Evolutionary conservation across 306 rosid species (phyloP).

Genomic region (Ochetophila trinervis): DNA sequence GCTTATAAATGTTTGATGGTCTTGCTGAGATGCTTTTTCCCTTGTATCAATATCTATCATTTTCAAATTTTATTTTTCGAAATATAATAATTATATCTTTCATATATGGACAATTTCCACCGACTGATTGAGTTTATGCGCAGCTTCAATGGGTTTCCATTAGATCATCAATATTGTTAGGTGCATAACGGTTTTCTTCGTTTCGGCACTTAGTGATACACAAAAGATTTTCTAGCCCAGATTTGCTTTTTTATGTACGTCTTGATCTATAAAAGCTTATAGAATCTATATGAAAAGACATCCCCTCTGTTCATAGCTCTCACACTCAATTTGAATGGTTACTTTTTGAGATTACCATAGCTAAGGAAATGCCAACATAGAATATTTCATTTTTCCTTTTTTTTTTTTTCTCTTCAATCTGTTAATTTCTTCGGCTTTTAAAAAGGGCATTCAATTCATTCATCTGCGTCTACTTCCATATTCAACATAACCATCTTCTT

Average conservation of each 20-base stretch:
- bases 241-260: background rate
- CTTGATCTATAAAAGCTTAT: background rate
- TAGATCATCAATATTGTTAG: background rate
- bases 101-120: too few species aligned
- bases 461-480: slow-evolving; percentile 6
- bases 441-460: slow-evolving; percentile 28
- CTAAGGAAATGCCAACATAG: slow-evolving; percentile 26
- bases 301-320: slow-evolving; percentile 11
- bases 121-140: too few species aligned
- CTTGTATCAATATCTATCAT: too few species aligned
- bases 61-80: too few species aligned
- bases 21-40: too few species aligned
- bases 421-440: background rate
- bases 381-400: slow-evolving; percentile 37
- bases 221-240: background rate
- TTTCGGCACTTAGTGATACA: slow-evolving; percentile 3
- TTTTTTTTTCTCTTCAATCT: slow-evolving; percentile 29
- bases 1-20: too few species aligned
- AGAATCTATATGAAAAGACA: slow-evolving; percentile 10
- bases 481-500: slow-evolving; percentile 37
- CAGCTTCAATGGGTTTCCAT: too few species aligned
- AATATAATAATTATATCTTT: too few species aligned
- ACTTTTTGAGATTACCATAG: slow-evolving; percentile 8
- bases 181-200: slow-evolving; percentile 2
- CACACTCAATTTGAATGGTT: slow-evolving; percentile 6